Base-by-base conservation (phyloP, 352 stramenopile genomes). In the Thraustochytrium striatum region DNA sequence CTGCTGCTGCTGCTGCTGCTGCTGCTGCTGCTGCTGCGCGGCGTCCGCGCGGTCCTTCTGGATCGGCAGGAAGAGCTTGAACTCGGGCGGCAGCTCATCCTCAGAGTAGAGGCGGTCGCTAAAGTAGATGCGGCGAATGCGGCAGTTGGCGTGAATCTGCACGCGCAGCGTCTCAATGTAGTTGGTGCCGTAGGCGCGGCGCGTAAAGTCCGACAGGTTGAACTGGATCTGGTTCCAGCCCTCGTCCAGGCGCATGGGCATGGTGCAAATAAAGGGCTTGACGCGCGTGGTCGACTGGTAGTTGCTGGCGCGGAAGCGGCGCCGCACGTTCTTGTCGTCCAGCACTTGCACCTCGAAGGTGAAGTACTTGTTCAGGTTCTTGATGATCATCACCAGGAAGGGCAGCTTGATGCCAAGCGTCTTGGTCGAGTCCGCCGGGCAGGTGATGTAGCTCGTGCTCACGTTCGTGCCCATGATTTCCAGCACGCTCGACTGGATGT, bases 181-280 rank as follows among this genome's bases (percentile, higher is more conserved):
- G 83, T 98, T 98, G 58, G 93, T 98, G 41, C 94, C 94, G 86
- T 98, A 98, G 7, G 94, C 94, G 59, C 94, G 90, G 3, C 94
- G 90, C 78, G 93, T 98, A 69, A 98, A 98, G 85, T 98, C 94
- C 52, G 89, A 95, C 43, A 98, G 86, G 84, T 98, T 98, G 86
- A 98, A 98, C 85, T 98, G 94, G 86, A 98, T 98, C 87, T 98
- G 94, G 86, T 98, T 98, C 94, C 94, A 98, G 35, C 94, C 94
- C 85, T 98, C 94, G 73, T 98, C 94, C 55, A 98, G 89, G 25
- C 93, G 90, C 94, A 98, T 98, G 57, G 94, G 94, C 94, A 98
- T 98, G 39, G 94, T 98, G 81, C 94, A 98, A 85, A 98, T 98
- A 85, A 98, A 98, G 13, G 94, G 93, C 86, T 98, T 98, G 43